A percentile compares a stretch with the other conserved stretches of the same genome.
phyloP scores from a whole-genome alignment of 1,284 basidiomycete species.

The Ceratobasidium sp. region DNA sequence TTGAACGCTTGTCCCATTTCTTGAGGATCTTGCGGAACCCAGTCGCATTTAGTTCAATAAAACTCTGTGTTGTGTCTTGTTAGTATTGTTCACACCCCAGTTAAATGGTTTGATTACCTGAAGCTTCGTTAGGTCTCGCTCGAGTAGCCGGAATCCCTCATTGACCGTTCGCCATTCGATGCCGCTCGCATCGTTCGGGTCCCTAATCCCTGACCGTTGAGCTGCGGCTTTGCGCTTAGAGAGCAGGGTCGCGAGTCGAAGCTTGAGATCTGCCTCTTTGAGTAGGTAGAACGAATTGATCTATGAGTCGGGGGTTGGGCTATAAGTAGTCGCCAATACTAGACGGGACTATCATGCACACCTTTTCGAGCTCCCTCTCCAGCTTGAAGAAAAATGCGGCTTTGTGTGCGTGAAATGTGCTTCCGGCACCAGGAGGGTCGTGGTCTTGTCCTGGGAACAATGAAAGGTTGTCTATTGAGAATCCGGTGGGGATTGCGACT shows the following conservation, averaged over 20 bases:
- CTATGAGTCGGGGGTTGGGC: slow-evolving; percentile 60
- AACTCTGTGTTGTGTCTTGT: slow-evolving; percentile 70
- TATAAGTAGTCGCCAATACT: not conserved
- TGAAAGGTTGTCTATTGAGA: slow-evolving; percentile 56
- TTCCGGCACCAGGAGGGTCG: slow-evolving; percentile 68
- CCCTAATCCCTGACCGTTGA: slow-evolving; percentile 75
- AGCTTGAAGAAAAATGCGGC: slow-evolving; percentile 99
- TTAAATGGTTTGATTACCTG: slow-evolving; percentile 69
- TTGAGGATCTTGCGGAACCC: slow-evolving; percentile 99
- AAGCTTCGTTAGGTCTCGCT: slow-evolving; percentile 95
- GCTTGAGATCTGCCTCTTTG: slow-evolving; percentile 95
- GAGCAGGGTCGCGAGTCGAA: slow-evolving; percentile 91
- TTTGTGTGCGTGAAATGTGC: slow-evolving; percentile 89
- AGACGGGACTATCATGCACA: slow-evolving; percentile 55
- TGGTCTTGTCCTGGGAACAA: slow-evolving; percentile 71
- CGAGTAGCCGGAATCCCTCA: slow-evolving; percentile 95
- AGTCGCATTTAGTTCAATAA: slow-evolving; percentile 97
- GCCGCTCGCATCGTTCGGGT: slow-evolving; percentile 66
- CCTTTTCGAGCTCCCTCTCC: slow-evolving; percentile 98
- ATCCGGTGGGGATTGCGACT: slow-evolving; percentile 30
- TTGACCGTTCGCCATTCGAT: slow-evolving; percentile 94
- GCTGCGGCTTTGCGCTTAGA: slow-evolving; percentile 92
- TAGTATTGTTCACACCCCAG: not conserved
- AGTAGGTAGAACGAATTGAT: slow-evolving; percentile 99
- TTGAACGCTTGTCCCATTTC: slow-evolving; percentile 98